Base-by-base conservation (phyloP, 140 eudicot species). In the Bidens hawaiensis region DNA sequence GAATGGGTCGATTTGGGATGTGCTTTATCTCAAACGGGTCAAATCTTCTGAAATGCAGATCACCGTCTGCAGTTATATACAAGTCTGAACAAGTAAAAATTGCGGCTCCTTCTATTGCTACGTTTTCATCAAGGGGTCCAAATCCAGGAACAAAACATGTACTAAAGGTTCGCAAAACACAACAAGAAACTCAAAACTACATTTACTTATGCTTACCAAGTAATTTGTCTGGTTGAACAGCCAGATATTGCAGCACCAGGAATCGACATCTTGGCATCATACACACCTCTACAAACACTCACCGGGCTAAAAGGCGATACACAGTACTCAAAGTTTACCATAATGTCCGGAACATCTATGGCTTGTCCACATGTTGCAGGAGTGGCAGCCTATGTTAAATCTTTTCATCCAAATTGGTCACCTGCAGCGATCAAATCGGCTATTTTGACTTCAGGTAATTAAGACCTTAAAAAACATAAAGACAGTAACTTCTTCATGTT, bases 331-430 rank as follows among this genome's bases (percentile, higher is more conserved):
- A 82, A 87, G 60, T 87, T 91, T 72, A 84, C 85, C 50, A 60
- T 91, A 72, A 87, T 91, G 95, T 93, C 96, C 3, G 99, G 99
- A 30, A 93, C 99, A 61, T 93, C 99, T 33, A 93, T 93, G 99
- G 84, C 99, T 24, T 84, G 96, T 75, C 99, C 99, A 1, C 99
- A 93, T 38, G 99, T 82, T 40, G 81, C 82, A 1, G 99, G 99
- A 13, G 73, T 71, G 2, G 96, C 90, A 5, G 99, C 99, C 43
- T 93, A 87, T 17, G 99, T 91, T 58, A 91, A 87, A 65, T 91
- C 98, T 12, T 91, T 91, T 69, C 91, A 78, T 60, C 95, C 96
- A 49, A 59, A 69, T 30, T 91, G 98, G 98, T 91, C 98, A 67
- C 96, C 98, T 0, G 88, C 98, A 4, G 96, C 96, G 8, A 84